Conservation (phyloP, 2,329 filamentous ascomycete species). For the Arthrinium phaeospermum region DNA sequence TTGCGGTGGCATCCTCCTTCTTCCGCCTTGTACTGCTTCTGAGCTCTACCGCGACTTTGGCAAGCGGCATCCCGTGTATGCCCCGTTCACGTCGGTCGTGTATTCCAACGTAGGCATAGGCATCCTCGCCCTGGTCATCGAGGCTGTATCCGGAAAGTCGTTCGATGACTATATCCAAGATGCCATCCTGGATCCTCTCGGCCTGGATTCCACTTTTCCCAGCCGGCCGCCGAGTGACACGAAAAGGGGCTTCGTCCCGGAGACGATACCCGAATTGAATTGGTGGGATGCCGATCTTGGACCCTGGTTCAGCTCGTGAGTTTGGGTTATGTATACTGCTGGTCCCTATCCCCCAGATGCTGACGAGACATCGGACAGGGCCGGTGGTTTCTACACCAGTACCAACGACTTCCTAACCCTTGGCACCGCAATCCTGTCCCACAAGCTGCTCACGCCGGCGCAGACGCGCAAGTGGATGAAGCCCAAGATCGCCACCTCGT, state of each 20-base stretch:
- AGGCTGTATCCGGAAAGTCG: conserved; percentile 7
- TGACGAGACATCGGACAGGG: conserved; percentile 28
- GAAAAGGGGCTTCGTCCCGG: conserved; percentile 32
- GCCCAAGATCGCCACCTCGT: conserved; percentile 44
- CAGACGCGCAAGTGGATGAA: conserved; percentile 51
- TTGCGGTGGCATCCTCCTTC: background rate
- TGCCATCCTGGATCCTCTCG: conserved; percentile 31
- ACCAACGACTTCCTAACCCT: conserved; percentile 47
- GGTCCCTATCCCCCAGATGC: background rate
- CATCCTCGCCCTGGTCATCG: conserved; percentile 30
- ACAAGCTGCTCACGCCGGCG: conserved; percentile 40
- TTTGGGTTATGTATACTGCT: background rate
- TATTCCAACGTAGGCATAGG: conserved; percentile 34
- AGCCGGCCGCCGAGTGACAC: background rate
- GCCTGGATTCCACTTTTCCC: conserved; percentile 23
- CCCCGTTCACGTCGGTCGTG: conserved; percentile 37
- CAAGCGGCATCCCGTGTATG: conserved; percentile 36
- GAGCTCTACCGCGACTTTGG: conserved; percentile 20
- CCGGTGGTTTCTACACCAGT: conserved; percentile 52
- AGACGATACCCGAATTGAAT: conserved; percentile 27
- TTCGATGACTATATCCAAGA: conserved; percentile 21
- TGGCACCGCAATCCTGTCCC: conserved; percentile 49
- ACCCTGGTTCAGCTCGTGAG: conserved; percentile 39
- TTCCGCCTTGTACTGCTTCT: background rate
- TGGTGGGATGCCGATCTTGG: background rate